Evolutionary conservation across 192 early-diverging fungal species (phyloP).

Genomic region (Linnemannia schmuckeri): DNA sequence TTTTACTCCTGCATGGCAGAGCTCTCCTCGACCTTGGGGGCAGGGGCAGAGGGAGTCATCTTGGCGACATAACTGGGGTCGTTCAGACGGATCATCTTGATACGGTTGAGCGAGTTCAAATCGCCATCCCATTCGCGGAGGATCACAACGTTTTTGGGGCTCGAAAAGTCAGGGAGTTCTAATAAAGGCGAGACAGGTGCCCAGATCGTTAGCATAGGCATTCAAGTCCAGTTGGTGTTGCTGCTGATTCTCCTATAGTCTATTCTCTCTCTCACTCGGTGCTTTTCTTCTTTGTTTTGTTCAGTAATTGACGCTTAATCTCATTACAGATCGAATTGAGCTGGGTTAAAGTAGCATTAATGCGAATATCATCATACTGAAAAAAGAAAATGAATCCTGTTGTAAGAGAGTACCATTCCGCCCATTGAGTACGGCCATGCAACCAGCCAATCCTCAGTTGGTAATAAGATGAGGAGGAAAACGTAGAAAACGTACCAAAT

Average conservation of each 20-base stretch:
- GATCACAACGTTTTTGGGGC: constrained; percentile 62
- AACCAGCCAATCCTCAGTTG: too few species aligned
- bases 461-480: not conserved
- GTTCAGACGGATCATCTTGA: constrained; percentile 58
- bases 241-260: not conserved
- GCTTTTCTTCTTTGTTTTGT: not conserved
- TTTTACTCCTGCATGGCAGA: constrained; percentile 53
- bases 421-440: too few species aligned
- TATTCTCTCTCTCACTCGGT: not conserved
- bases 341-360: constrained; percentile 56
- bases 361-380: constrained; percentile 43
- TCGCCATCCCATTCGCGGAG: constrained; percentile 70
- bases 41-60: constrained; percentile 28
- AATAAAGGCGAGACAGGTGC: not conserved
- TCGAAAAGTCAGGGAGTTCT: constrained; percentile 71
- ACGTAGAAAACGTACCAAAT: constrained; percentile 63
- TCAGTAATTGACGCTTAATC: constrained; percentile 37
- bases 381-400: not conserved
- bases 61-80: constrained; percentile 51
- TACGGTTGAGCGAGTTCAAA: constrained; percentile 61
- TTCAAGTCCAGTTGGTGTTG: not conserved
- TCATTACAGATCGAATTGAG: constrained; percentile 34
- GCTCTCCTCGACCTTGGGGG: constrained; percentile 12
- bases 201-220: not conserved
- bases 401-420: too few species aligned